Evolutionary conservation across 1,139 yeast genomes (phyloP).

Genomic region (Taphrina populina): DNA sequence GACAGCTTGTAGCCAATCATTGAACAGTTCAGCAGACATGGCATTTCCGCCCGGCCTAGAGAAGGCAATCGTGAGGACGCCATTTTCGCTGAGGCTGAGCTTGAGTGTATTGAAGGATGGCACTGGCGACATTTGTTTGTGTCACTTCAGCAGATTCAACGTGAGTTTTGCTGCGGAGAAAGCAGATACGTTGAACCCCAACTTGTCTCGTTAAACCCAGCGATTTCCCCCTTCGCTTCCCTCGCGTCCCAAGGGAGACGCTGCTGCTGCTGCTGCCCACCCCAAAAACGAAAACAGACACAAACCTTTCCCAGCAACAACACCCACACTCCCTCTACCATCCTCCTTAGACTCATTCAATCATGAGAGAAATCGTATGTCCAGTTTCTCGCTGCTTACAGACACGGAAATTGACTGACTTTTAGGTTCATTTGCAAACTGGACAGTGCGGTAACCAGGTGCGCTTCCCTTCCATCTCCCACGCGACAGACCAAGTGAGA

Average conservation of each 20-base stretch:
- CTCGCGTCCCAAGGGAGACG: background rate
- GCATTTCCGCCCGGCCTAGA: conserved; percentile 27
- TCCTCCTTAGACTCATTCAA: too few relatives aligned
- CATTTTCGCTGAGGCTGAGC: conserved; percentile 3
- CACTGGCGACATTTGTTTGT: conserved; percentile 1
- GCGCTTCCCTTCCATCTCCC: background rate
- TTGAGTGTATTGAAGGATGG: conserved; percentile 6
- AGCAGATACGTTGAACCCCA: too few relatives aligned
- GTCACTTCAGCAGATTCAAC: too few relatives aligned
- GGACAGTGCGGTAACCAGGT: conserved; percentile 99
- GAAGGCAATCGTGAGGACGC: conserved; percentile 15
- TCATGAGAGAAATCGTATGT: conserved; percentile 34
- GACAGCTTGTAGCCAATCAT: conserved; percentile 25
- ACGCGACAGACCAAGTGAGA: conserved; percentile 5
- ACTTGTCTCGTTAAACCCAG: too few relatives aligned
- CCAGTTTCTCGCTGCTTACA: background rate
- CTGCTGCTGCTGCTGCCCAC: too few relatives aligned
- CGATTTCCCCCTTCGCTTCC: conserved; percentile 9
- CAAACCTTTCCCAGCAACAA: background rate
- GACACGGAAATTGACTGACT: background rate
- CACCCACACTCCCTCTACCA: conserved; percentile 16
- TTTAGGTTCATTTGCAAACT: conserved; percentile 76
- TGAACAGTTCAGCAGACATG: conserved; percentile 23
- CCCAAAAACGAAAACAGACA: conserved; percentile 15
- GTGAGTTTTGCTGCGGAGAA: too few relatives aligned